Evolutionary conservation across 805 yeast genomes (phyloP).

Genomic region (Grigorovia jiainica): DNA sequence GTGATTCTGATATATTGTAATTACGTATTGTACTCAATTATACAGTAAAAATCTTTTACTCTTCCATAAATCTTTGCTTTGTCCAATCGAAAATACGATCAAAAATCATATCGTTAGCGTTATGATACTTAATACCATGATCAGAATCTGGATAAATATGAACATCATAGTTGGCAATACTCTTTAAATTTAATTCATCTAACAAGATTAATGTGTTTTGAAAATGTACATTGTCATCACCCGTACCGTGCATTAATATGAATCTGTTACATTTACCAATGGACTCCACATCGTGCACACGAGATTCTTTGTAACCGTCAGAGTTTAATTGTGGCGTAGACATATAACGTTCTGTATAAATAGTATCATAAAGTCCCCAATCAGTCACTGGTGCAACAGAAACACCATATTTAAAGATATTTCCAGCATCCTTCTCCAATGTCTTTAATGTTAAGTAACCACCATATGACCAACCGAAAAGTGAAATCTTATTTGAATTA

Average conservation of each 20-base stretch:
- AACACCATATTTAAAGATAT: constrained; percentile 76
- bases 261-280: constrained; percentile 57
- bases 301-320: constrained; percentile 49
- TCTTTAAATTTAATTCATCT: constrained; percentile 62
- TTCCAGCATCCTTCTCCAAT: constrained; percentile 68
- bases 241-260: constrained; percentile 89
- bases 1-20: no score
- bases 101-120: constrained; percentile 60
- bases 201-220: constrained; percentile 76
- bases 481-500: constrained; percentile 58
- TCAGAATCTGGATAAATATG: constrained; percentile 77
- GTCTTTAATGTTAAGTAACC: constrained; percentile 89
- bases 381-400: constrained; percentile 97
- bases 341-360: constrained; percentile 94
- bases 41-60: not conserved
- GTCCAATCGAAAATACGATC: constrained; percentile 63
- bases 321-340: constrained; percentile 64
- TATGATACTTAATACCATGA: constrained; percentile 63
- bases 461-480: constrained; percentile 99
- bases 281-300: constrained; percentile 46
- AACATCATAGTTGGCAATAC: constrained; percentile 74
- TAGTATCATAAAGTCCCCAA: constrained; percentile 85
- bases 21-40: no score
- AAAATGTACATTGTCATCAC: constrained; percentile 95
- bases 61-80: constrained; percentile 46